These are phyloP conservation scores for Athelia sp. DNA, from an alignment of 1,284 basidiomycete species.

Conservation along the genomic window DNA sequence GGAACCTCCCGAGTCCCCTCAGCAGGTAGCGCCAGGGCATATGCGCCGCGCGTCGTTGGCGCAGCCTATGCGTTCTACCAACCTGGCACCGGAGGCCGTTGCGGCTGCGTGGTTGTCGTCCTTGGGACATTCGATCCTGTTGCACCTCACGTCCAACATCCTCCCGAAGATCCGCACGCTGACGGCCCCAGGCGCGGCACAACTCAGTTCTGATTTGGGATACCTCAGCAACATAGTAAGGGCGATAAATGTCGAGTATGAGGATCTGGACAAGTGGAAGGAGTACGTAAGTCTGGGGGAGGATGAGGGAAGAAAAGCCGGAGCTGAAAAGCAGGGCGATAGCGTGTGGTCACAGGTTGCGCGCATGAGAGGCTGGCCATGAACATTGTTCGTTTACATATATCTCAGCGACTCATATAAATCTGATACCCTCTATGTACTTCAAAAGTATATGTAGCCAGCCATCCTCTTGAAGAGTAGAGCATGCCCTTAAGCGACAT, in stretches of 20 bases:
- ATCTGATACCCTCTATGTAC: too few relatives aligned
- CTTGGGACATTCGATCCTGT: slow-evolving; percentile 75
- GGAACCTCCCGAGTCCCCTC: slow-evolving; percentile 26
- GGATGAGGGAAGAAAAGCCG: slow-evolving; percentile 41
- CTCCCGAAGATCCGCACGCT: slow-evolving; percentile 62
- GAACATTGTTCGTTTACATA: too few relatives aligned
- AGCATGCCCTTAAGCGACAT: too few relatives aligned
- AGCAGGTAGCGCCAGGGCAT: slow-evolving; percentile 26
- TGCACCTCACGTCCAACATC: slow-evolving; percentile 63
- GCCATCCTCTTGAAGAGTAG: too few relatives aligned
- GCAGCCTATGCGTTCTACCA: slow-evolving; percentile 24
- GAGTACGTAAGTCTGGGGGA: slow-evolving; percentile 57
- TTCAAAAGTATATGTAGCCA: too few relatives aligned
- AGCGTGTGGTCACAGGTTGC: slow-evolving; percentile 37
- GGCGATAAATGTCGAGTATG: slow-evolving; percentile 83
- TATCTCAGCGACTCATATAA: too few relatives aligned
- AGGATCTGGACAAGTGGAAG: slow-evolving; percentile 72
- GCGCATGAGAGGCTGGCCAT: slow-evolving; percentile 49
- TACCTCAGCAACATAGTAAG: slow-evolving; percentile 90
- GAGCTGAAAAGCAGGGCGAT: slow-evolving; percentile 29
- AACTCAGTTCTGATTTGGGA: slow-evolving; percentile 83
- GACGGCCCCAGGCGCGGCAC: slow-evolving; percentile 65
- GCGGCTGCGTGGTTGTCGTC: slow-evolving; percentile 88
- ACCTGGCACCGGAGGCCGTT: slow-evolving; percentile 68
- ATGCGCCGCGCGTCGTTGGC: slow-evolving; percentile 32